These are phyloP conservation scores for Eimeria praecox DNA, from an alignment of 169 alveolate genomes.

Conservation along the genomic window DNA sequence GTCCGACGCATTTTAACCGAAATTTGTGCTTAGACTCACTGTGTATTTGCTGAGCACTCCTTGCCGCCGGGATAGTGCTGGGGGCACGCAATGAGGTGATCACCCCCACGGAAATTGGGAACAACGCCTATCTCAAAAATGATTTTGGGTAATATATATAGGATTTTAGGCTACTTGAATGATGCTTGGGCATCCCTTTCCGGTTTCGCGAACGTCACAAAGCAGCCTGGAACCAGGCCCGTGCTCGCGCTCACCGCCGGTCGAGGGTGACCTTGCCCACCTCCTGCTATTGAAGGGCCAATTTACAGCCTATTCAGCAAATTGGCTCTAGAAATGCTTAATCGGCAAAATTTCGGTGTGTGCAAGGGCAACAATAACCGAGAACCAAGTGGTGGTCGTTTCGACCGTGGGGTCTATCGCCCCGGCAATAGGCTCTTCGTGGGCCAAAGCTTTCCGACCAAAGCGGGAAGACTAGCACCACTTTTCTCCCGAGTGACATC, in stretches of 20 bases:
- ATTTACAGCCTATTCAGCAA: background rate
- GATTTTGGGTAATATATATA: background rate
- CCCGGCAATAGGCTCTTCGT: background rate
- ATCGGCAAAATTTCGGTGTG: background rate
- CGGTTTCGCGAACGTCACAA: background rate
- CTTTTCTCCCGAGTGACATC: background rate
- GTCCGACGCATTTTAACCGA: background rate
- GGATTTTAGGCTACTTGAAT: background rate
- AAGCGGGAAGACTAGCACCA: background rate
- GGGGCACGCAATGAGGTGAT: background rate
- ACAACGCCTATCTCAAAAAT: background rate
- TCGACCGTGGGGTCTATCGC: slow-evolving; percentile 35
- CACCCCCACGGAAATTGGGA: background rate
- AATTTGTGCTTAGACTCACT: background rate
- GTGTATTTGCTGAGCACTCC: background rate
- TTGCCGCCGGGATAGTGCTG: background rate
- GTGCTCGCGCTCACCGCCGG: background rate
- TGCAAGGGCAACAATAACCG: background rate
- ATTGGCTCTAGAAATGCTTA: background rate
- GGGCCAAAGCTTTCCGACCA: background rate
- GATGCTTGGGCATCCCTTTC: background rate
- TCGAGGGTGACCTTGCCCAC: slow-evolving; percentile 26
- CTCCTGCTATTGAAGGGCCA: background rate
- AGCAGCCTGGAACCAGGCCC: slow-evolving; percentile 13
- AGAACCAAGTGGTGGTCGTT: background rate